These are phyloP conservation scores for Smallanthus sonchifolius DNA, from an alignment of 129 eudicot species.

Conservation along the genomic window DNA sequence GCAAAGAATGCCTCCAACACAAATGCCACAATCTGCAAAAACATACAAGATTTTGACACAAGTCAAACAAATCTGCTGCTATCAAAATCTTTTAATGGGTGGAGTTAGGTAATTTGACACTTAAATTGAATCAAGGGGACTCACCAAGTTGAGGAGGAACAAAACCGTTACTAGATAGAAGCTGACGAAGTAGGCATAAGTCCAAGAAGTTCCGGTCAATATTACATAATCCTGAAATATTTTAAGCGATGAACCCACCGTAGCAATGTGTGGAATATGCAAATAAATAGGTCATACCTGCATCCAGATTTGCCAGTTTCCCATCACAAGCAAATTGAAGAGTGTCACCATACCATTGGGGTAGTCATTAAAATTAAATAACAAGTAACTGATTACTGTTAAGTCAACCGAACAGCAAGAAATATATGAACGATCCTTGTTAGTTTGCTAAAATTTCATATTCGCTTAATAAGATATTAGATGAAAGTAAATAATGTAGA, in stretches of 20 bases:
- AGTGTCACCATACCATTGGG: constrained; percentile 97
- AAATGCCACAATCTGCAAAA: constrained; percentile 80
- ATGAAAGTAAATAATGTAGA: neutral
- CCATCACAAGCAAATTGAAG: constrained; percentile 86
- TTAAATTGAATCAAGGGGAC: constrained; percentile 11
- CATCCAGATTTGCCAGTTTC: constrained; percentile 95
- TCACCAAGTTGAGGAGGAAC: constrained; percentile 61
- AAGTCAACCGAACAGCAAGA: constrained; percentile 33
- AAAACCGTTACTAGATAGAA: constrained; percentile 77
- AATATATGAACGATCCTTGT: neutral
- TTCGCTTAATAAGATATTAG: neutral
- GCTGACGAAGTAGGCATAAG: constrained; percentile 71
- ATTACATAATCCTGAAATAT: constrained; percentile 64
- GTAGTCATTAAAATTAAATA: constrained; percentile 93
- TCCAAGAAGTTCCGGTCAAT: constrained; percentile 73
- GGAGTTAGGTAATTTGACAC: neutral
- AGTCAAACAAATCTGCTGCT: neutral
- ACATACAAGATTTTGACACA: neutral
- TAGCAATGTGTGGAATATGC: neutral
- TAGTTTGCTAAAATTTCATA: neutral
- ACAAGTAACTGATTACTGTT: constrained; percentile 50
- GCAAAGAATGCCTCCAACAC: constrained; percentile 98
- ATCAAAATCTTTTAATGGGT: neutral
- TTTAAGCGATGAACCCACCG: constrained; percentile 3
- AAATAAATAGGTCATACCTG: constrained; percentile 45